Base-by-base conservation (phyloP, 331 rosid species). In the Malus hybrid region DNA sequence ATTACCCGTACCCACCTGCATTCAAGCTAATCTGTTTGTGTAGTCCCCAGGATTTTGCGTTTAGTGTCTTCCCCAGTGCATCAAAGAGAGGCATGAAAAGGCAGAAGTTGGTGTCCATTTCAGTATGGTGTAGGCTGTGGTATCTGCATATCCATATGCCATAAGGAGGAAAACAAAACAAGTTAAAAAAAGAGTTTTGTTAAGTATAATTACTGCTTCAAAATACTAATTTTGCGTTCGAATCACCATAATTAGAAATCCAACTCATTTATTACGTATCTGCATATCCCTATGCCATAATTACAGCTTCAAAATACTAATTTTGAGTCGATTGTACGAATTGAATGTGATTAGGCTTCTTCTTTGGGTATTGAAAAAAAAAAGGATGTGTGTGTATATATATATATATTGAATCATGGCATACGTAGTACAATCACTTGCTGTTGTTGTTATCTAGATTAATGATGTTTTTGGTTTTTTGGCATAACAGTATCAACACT, bases 51-150 rank as follows among this genome's bases (percentile, higher is more conserved):
- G 99, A 89, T 0, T 82, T 87, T 4, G 27, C 46, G 86, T 92
- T 80, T 11, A 89, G 83, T 0, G 97, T 95, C 29, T 85, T 79
- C 78, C 99, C 92, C 7, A 95, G 54, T 10, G 79, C 90, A 68
- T 95, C 97, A 73, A 95, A 95, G 63, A 95, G 84, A 79, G 99
- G 99, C 99, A 95, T 92, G 66, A 92, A 95, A 80, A 95, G 97
- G 88, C 97, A 92, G 90, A 95, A 90, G 77, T 95, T 95, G 78
- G 96, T 72, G 31, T 69, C 86, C 92, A 76, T 89, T 29, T 92
- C 90, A 33, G 91, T 79, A 75, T 85, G 96, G 81, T 95, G 99
- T 44, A 95, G 85, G 65, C 83, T 78, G 81, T 90, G 91, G 83
- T 90, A 95, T 80, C 99, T 95, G 91, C 88, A 83, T 64, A 13